These are phyloP conservation scores for Tripterygium wilfordii DNA, from an alignment of 177 flowering plant species.

Conservation along the genomic window DNA sequence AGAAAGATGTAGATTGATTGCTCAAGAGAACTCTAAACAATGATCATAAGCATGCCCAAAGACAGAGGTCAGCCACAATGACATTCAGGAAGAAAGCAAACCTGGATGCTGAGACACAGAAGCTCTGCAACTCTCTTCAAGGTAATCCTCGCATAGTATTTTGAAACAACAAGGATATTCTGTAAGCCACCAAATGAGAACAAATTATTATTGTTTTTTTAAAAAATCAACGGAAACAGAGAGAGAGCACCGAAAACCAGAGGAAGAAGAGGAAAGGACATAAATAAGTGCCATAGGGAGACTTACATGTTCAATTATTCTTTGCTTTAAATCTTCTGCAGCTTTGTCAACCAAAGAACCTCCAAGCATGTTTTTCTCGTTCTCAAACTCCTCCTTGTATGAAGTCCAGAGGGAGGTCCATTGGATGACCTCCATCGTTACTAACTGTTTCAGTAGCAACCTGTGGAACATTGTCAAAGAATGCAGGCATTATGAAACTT, in stretches of 20 bases:
- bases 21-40: background rate
- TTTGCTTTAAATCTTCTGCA: constrained; percentile 77
- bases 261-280: background rate
- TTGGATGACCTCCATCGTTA: constrained; percentile 97
- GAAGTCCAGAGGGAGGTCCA: constrained; percentile 87
- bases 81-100: constrained; percentile 15
- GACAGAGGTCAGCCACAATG: background rate
- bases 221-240: background rate
- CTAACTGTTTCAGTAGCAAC: constrained; percentile 71
- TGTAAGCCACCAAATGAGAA: constrained; percentile 24
- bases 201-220: background rate
- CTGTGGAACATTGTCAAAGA: constrained; percentile 25
- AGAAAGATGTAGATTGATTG: no score
- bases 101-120: constrained; percentile 83
- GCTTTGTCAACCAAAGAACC: constrained; percentile 87
- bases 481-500: background rate
- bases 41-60: background rate
- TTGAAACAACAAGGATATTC: constrained; percentile 95
- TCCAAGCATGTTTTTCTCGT: constrained; percentile 81
- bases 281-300: background rate
- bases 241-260: background rate
- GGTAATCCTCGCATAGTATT: constrained; percentile 87
- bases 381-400: constrained; percentile 75
- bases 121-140: constrained; percentile 90
- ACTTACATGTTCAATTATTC: constrained; percentile 93